Percentiles rank a stretch among this genome's conserved stretches.
phyloP scores from a whole-genome alignment of 2,329 filamentous ascomycete genomes.

The Chalara sp. region DNA sequence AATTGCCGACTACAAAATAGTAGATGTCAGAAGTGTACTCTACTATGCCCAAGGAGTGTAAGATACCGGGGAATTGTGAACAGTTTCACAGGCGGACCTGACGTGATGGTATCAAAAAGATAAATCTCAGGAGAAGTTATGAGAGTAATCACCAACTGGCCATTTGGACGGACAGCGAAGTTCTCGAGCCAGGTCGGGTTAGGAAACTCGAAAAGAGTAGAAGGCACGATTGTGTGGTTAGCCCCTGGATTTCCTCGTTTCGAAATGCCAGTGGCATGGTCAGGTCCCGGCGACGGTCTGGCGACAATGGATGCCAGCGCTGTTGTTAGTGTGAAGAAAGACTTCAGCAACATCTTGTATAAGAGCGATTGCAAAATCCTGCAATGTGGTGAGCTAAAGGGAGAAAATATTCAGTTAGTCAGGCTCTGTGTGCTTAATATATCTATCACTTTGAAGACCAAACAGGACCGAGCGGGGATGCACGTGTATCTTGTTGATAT shows the following conservation, averaged over 20 bases:
- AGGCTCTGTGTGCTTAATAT: background rate
- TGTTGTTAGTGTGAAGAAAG: background rate
- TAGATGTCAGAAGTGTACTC: background rate
- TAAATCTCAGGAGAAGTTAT: conserved; percentile 9
- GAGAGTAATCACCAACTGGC: conserved; percentile 11
- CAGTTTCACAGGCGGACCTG: background rate
- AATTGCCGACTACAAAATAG: background rate
- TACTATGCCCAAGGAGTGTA: background rate
- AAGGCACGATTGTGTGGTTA: background rate
- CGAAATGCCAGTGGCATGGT: background rate
- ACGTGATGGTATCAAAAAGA: conserved; percentile 6
- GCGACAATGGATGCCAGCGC: no score
- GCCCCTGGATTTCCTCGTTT: background rate
- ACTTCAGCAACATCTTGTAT: background rate
- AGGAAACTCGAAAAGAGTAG: conserved; percentile 5
- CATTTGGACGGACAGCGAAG: conserved; percentile 10
- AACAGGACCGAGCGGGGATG: background rate
- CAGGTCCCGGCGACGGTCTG: background rate
- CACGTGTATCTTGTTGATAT: background rate
- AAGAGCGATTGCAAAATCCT: background rate
- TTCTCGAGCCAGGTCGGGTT: conserved; percentile 18
- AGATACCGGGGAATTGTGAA: background rate
- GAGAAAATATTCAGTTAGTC: background rate
- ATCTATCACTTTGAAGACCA: background rate
- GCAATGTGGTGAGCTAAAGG: background rate